Evolutionary conservation across 345 rosid species (phyloP), one percentile per base, ranked within the genome.

Genomic region (Garcia nutans): DNA sequence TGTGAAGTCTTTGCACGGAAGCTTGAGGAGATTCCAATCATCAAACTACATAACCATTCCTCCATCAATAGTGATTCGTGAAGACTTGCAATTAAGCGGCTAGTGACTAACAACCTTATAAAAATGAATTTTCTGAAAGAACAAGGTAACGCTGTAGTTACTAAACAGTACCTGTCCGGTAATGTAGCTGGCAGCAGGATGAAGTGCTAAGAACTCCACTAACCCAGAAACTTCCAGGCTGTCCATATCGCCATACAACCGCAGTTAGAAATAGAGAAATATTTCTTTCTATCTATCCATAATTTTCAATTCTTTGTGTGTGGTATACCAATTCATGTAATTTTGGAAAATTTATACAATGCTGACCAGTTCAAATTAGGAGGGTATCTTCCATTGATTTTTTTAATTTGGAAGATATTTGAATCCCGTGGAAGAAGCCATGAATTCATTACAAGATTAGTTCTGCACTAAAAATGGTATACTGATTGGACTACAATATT

Each of bases 221-320:
- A 93, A 85, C 80, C 98, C 98, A 15, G 97, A 97, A 77, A 96
- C 99, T 84, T 93, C 99, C 97, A 1, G 99, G 95, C 83, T 85
- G 96, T 64, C 99, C 99, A 77, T 90, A 96, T 71, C 99, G 86
- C 71, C 98, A 98, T 96, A n/a, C n/a, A n/a, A n/a, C n/a, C n/a
- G n/a, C n/a, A n/a, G n/a, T n/a, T n/a, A n/a, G n/a, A n/a, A 74
- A 23, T 42, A 54, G 65, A 44, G 78, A 8, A 11, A 10, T 52
- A 22, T 60, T 17, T 19, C 15, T 28, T 24, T 56, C 37, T 26
- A 71, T 24, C 11, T 16, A n/a, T n/a, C n/a, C n/a, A n/a, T n/a
- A n/a, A 9, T 11, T 2, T 7, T 22, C 10, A 61, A 8, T 28
- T 3, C 19, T 3, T 55, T 55, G 61, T 65, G 67, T n/a, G 10